Evolutionary conservation across 2,329 filamentous ascomycete species (phyloP).

Genomic region (Diplodia sapinea): DNA sequence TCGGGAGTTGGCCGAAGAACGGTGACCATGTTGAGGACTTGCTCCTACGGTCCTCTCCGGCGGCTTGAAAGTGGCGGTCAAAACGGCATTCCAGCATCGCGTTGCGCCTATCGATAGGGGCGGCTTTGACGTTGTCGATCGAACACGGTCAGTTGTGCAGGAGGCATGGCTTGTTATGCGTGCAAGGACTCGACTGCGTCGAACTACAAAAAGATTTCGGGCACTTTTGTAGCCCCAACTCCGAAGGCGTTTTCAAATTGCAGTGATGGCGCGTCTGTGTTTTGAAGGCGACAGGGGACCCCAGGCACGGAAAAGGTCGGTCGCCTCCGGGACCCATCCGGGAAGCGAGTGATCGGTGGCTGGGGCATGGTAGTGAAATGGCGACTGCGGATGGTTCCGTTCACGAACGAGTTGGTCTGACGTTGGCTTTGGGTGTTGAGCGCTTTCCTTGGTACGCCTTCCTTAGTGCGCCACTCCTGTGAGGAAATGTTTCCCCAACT

Average conservation of each 20-base stretch:
- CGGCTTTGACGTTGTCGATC: slow-evolving; percentile 12
- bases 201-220: too few relatives aligned
- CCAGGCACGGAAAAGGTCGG: neutral
- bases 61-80: neutral
- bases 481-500: neutral
- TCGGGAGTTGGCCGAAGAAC: neutral
- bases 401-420: neutral
- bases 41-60: neutral
- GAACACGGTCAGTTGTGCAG: neutral
- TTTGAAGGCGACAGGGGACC: neutral
- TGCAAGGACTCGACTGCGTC: neutral
- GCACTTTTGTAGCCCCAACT: too few relatives aligned
- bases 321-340: neutral
- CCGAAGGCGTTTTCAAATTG: too few relatives aligned
- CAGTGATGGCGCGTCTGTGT: neutral
- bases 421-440: neutral
- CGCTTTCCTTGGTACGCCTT: neutral
- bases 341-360: neutral
- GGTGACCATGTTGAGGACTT: neutral
- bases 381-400: neutral
- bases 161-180: neutral
- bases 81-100: slow-evolving; percentile 4
- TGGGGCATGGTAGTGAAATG: neutral
- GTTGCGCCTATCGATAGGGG: neutral
- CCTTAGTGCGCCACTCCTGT: neutral